A percentile compares a stretch with the other conserved stretches of the same genome.
These are phyloP conservation scores for Piloderma croceum DNA, from an alignment of 768 basidiomycete species.

Conservation along the genomic window DNA sequence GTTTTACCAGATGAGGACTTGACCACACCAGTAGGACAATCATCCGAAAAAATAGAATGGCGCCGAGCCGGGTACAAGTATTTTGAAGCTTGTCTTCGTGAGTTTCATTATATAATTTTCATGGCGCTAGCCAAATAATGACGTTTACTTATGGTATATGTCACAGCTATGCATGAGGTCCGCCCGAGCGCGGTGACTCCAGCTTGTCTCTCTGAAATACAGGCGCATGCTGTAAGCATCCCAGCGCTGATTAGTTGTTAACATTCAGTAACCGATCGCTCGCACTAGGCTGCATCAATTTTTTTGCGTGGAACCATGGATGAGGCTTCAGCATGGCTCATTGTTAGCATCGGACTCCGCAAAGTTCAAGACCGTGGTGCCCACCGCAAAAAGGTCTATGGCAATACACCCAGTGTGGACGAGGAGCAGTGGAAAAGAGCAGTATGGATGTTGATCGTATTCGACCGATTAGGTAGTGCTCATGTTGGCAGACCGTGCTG, in stretches of 20 bases:
- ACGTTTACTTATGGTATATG: slow-evolving; percentile 3
- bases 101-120: too few relatives aligned
- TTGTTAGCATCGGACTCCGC: slow-evolving; percentile 47
- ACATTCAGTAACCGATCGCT: too few relatives aligned
- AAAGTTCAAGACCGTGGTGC: slow-evolving; percentile 75
- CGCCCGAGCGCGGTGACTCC: slow-evolving; percentile 51
- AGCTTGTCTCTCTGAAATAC: slow-evolving; percentile 57
- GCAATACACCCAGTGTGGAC: slow-evolving; percentile 40
- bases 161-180: slow-evolving; percentile 44
- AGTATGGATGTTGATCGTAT: slow-evolving; percentile 64
- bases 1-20: slow-evolving; percentile 37
- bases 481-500: slow-evolving; percentile 51
- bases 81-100: too few relatives aligned
- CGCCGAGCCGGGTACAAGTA: slow-evolving; percentile 27
- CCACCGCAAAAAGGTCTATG: slow-evolving; percentile 60
- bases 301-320: too few relatives aligned
- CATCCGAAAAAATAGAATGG: slow-evolving; percentile 38
- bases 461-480: slow-evolving; percentile 53
- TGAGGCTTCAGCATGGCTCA: slow-evolving; percentile 48
- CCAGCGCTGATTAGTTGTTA: too few relatives aligned
- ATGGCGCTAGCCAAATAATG: too few relatives aligned
- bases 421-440: slow-evolving; percentile 76
- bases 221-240: slow-evolving; percentile 44
- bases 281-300: too few relatives aligned
- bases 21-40: slow-evolving; percentile 16